Evolutionary conservation across 1,139 yeast genomes (phyloP), one percentile per base, ranked within the genome.

Genomic region (Geotrichum citri-aurantii): DNA sequence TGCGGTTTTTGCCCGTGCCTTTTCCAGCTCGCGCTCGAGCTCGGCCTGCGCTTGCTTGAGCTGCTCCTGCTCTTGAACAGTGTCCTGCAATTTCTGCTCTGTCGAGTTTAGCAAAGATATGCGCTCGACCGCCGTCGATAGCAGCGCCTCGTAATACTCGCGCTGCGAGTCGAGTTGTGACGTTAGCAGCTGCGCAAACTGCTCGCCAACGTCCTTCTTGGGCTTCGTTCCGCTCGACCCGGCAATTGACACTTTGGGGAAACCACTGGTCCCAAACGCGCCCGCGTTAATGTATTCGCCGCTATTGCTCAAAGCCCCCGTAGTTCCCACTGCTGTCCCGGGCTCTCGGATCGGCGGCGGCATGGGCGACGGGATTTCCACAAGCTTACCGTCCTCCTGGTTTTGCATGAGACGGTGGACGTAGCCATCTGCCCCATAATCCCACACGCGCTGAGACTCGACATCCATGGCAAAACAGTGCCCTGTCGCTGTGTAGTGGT

Each of bases 381-480:
- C 95, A 33, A 89, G 71, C 65, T 89, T 89, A 0, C 96, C 96
- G 70, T 89, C 96, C 0, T 86, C 78, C 67, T 89, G 93, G 71
- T 89, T 90, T 61, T 92, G 89, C 2, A 92, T 80, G 51, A 92
- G 74, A 56, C 97, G 75, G 73, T 92, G 98, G 5, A 92, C 97
- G 71, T 91, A 92, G 63, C 84, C 85, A 69, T 92, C 97, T 1
- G 93, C 93, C 0, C 93, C 92, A 70, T 92, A 92, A 70, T 92
- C 97, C 98, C 98, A 92, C 1, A 92, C 96, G 54, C 98, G 76
- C 62, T 92, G 95, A 0, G 96, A 83, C 19, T 78, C 76, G 51
- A 88, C 77, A 69, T 91, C 97, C 97, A 92, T 90, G 0, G 97
- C 88, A 74, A 89, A 92, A 68, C 96, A 88, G 71, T 92, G 98